Conservation (phyloP, 306 rosid species). For the Arachis hypogaea region DNA sequence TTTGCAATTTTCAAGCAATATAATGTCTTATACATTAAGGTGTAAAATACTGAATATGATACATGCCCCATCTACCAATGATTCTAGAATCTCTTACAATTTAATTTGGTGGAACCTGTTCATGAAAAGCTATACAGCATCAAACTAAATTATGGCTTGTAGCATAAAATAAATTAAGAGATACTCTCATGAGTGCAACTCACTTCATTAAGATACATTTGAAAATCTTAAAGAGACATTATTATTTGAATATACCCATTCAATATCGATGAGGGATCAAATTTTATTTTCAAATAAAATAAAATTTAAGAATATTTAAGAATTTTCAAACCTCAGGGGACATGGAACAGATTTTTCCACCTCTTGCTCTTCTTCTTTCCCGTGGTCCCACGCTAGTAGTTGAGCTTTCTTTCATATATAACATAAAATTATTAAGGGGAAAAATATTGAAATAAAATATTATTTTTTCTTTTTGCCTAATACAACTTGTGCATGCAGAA, state of each 20-base stretch:
- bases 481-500: too few relatives aligned
- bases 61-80: constrained; percentile 22
- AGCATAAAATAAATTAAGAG: neutral
- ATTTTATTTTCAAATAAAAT: too few relatives aligned
- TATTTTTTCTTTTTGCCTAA: too few relatives aligned
- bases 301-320: too few relatives aligned
- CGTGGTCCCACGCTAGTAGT: neutral
- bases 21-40: neutral
- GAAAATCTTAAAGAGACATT: too few relatives aligned
- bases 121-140: constrained; percentile 40
- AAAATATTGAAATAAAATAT: too few relatives aligned
- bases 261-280: too few relatives aligned
- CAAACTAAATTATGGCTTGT: constrained; percentile 31
- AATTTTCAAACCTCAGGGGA: neutral
- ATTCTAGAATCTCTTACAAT: constrained; percentile 42
- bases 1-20: constrained; percentile 32
- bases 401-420: neutral
- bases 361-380: neutral
- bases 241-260: too few relatives aligned
- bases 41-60: constrained; percentile 2
- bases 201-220: neutral
- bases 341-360: neutral
- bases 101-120: constrained; percentile 43
- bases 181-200: neutral
- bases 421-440: too few relatives aligned